Conservation (phyloP, 768 basidiomycete genomes). For the Tricholoma saponaceum region DNA sequence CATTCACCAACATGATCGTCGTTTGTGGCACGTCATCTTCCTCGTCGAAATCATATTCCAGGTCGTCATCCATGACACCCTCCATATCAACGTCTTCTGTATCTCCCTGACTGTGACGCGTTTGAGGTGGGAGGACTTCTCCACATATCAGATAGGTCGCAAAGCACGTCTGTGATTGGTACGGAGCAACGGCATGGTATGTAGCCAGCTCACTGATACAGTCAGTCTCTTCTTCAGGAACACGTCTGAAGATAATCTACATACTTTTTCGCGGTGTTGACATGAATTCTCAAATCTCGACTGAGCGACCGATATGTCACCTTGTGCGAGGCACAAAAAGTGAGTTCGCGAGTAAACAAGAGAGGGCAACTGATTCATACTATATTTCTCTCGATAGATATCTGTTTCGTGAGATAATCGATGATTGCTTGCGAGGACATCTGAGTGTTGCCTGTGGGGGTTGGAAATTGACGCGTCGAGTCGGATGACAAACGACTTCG, state of each 20-base stretch:
- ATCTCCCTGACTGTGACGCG: constrained; percentile 23
- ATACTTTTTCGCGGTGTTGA: constrained; percentile 78
- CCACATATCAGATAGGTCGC: constrained; percentile 78
- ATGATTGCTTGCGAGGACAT: constrained; percentile 41
- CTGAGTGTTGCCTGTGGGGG: background rate
- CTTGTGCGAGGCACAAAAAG: constrained; percentile 29
- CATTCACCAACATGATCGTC: constrained; percentile 56
- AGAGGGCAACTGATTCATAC: constrained; percentile 22
- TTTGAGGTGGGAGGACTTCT: constrained; percentile 28
- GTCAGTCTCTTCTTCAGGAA: background rate
- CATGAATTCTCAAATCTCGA: constrained; percentile 64
- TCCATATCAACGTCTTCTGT: constrained; percentile 37
- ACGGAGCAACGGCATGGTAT: constrained; percentile 47
- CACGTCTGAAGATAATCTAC: constrained; percentile 11
- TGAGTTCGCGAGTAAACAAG: background rate
- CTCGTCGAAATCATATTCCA: constrained; percentile 29
- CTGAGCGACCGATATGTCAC: constrained; percentile 80
- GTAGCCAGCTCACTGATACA: constrained; percentile 54
- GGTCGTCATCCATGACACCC: constrained; percentile 17
- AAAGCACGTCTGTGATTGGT: constrained; percentile 36
- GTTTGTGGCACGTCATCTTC: constrained; percentile 42
- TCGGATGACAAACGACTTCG: background rate
- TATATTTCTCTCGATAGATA: constrained; percentile 47
- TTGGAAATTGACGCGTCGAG: background rate
- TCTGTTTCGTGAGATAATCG: constrained; percentile 48